phyloP scores from a whole-genome alignment of 441 rosid genomes.

The Rhodomyrtus psidioides region DNA sequence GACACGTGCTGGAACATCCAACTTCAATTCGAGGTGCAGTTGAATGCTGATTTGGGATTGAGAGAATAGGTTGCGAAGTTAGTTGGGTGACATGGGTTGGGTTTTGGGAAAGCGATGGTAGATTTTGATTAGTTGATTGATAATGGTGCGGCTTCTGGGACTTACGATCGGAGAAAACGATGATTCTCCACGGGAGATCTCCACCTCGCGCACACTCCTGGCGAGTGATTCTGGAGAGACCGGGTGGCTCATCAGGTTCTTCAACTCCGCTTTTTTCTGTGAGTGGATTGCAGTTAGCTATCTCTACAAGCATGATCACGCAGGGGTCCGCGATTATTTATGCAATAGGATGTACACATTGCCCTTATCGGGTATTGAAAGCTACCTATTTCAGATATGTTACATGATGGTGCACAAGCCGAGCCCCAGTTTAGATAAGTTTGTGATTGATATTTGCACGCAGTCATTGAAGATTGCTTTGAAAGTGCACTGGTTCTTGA shows the following conservation, averaged over 20 bases:
- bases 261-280: conserved; percentile 93
- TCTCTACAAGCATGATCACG: conserved; percentile 90
- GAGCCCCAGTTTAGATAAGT: conserved; percentile 96
- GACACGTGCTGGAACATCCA: conserved; percentile 6
- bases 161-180: conserved; percentile 63
- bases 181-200: conserved; percentile 86
- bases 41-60: conserved; percentile 9
- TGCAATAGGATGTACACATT: conserved; percentile 98
- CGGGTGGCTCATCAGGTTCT: conserved; percentile 98
- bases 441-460: conserved; percentile 86
- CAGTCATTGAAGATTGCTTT: conserved; percentile 80
- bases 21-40: conserved; percentile 23
- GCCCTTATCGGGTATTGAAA: conserved; percentile 85
- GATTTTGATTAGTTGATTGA: conserved; percentile 20
- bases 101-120: conserved; percentile 31
- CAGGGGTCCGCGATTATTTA: conserved; percentile 91
- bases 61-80: conserved; percentile 4
- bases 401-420: conserved; percentile 96
- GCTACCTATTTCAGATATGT: conserved; percentile 90
- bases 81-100: conserved; percentile 8
- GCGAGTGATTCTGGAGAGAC: conserved; percentile 77
- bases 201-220: conserved; percentile 32
- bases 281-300: conserved; percentile 99
- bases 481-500: conserved; percentile 96
- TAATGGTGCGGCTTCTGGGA: conserved; percentile 90